Percentiles rank a stretch among this genome's conserved stretches.
Conservation (phyloP, 116 monocot species). For the Trichopus zeylanicus region DNA sequence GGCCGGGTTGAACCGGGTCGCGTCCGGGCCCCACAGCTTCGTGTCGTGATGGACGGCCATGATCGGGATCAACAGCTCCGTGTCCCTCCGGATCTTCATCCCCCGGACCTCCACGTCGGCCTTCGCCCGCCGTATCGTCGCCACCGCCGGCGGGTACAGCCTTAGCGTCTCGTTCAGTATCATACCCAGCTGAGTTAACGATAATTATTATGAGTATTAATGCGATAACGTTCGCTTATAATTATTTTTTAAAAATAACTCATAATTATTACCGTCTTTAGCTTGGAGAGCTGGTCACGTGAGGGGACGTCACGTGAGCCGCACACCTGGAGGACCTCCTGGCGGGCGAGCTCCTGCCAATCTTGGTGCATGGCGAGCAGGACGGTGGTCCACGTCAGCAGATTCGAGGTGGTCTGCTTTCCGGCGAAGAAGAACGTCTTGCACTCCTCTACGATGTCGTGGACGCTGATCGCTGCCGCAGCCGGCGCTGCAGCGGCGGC, state of each 20-base stretch:
- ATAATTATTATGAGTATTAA: background rate
- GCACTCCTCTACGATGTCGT: conserved; percentile 55
- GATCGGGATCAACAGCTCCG: conserved; percentile 40
- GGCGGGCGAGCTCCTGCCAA: conserved; percentile 44
- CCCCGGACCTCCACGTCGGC: conserved; percentile 23
- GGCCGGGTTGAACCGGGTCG: conserved; percentile 31
- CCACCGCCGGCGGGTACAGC: conserved; percentile 42
- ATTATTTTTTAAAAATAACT: background rate
- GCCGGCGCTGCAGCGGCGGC: background rate
- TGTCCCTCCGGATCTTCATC: conserved; percentile 23
- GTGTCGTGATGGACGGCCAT: conserved; percentile 42
- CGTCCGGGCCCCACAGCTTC: conserved; percentile 34
- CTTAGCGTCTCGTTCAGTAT: conserved; percentile 40
- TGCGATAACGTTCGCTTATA: background rate
- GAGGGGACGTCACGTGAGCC: conserved; percentile 30
- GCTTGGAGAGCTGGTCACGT: conserved; percentile 35
- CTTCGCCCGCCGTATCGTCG: conserved; percentile 32
- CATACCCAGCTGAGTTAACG: conserved; percentile 27
- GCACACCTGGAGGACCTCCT: conserved; percentile 42
- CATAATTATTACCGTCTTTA: conserved; percentile 52
- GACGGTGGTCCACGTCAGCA: conserved; percentile 54
- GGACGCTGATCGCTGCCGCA: conserved; percentile 9
- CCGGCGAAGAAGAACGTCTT: conserved; percentile 76
- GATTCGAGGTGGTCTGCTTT: conserved; percentile 50
- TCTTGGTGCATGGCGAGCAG: conserved; percentile 56